phyloP scores from a whole-genome alignment of 23 red algal genomes.

The Gracilaria vermiculophylla region DNA sequence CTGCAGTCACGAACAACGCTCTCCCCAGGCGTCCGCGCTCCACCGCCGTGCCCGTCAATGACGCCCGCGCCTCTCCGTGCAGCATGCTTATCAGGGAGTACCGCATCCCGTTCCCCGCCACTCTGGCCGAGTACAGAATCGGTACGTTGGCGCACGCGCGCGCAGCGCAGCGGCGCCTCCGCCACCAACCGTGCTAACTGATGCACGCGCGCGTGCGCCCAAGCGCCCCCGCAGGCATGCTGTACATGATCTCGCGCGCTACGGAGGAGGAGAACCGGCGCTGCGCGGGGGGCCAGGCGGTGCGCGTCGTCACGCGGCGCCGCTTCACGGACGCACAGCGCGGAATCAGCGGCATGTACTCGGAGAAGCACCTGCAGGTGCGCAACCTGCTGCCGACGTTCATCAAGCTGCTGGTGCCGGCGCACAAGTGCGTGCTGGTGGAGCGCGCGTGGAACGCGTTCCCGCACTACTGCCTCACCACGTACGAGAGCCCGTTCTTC shows the following conservation, averaged over 20 bases:
- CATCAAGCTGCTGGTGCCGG: slow-evolving; percentile 13
- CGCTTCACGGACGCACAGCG: background rate
- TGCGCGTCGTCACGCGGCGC: background rate
- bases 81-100: slow-evolving; percentile 46
- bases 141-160: slow-evolving; percentile 6
- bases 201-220: too few species aligned
- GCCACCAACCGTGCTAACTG: too few species aligned
- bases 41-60: background rate
- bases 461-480: background rate
- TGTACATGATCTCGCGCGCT: slow-evolving; percentile 39
- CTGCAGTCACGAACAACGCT: too few species aligned
- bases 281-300: background rate
- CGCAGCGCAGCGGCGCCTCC: too few species aligned
- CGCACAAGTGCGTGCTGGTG: background rate
- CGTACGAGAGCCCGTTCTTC: background rate
- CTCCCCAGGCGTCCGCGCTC: too few species aligned
- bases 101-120: slow-evolving; percentile 48
- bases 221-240: slow-evolving; percentile 35
- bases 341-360: slow-evolving; percentile 20
- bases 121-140: slow-evolving; percentile 21
- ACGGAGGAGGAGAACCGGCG: slow-evolving; percentile 20
- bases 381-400: slow-evolving; percentile 9
- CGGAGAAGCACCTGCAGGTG: slow-evolving; percentile 8
- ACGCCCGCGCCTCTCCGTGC: background rate
- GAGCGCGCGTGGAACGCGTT: slow-evolving; percentile 18